Evolutionary conservation across 1,284 basidiomycete species (phyloP), one percentile per base, ranked within the genome.

Genomic region (Microbotryum violaceum): DNA sequence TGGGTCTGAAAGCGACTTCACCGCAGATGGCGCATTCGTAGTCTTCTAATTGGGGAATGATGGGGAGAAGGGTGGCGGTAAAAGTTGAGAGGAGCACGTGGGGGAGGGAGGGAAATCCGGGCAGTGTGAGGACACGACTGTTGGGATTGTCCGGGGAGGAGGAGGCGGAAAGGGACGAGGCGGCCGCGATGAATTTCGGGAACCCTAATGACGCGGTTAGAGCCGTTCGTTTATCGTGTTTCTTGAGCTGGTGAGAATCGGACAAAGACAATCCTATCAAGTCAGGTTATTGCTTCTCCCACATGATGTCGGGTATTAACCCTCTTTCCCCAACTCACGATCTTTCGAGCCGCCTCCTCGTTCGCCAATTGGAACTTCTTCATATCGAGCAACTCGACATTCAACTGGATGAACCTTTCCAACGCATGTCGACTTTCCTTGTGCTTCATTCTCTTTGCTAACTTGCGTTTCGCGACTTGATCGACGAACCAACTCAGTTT

Each of bases 201-300:
- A 79, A 78, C 3, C 77, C 75, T 20, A 71, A 69, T 5, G 76
- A 76, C 2, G 80, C 81, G 5, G 80, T 80, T 9, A 82, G 68
- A 0, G 84, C 82, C 0, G 89, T 91, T 6, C 90, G 84, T 75
- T 96, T 97, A 31, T 89, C 83, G 74, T 96, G 93, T 74, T 97
- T 97, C 80, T 97, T 96, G 64, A 96, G 82, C 63, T 67, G 6
- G 6, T 27, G 8, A 45, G 4, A 6, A 45, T 9, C 21, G 4
- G 23, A 33, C 31, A 10, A 54, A n/a, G 23, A 20, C 31, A 14
- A 54, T 23, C 4, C 7, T 20, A 20, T n/a, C 16, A 21, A 42
- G 47, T 51, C 5, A 21, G 45, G 77, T 91, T 0, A 42, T 2
- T 42, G 14, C 12, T 42, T 42, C 91, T 50, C 88, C 83, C 2